Base-by-base conservation (phyloP, 495 filamentous ascomycete genomes). In the Astrothelium subdiscretum region DNA sequence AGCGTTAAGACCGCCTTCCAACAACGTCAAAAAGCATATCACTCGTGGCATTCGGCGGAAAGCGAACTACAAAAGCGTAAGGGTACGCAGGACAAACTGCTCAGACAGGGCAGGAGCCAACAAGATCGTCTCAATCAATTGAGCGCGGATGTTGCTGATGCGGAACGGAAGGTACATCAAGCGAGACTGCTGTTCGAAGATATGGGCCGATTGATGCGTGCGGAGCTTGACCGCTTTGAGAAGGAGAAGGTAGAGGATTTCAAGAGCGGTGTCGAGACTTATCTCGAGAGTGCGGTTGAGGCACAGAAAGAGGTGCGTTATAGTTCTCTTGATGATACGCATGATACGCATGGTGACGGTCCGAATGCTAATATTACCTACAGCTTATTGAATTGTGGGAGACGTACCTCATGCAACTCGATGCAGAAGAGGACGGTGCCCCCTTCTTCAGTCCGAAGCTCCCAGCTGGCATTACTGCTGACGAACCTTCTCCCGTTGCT, bases 351-450 rank as follows among this genome's bases (percentile, higher is more conserved):
- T 54, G 43, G 64, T 51, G 32, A 13, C 18, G n/a, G 29, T 61
- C 74, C 57, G 24, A 26, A n/a, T 54, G 44, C 66, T 62, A 10
- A 60, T 40, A 10, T 31, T 44, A 22, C n/a, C 59, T 20, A 10
- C 68, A 98, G 94, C 81, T 98, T 68, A 98, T 98, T 67, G 94
- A 98, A 72, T 82, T 97, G 32, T 98, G 94, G 94, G 94, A 98
- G 73, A 97, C 94, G 2, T 98, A 95, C 79, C 79, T 98, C 8
- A 82, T 97, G 80, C 92, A 95, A 70, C 79, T 98, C 12, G 95
- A 97, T 69, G 86, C 90, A 31, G 91, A 94, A 66, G 92, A 97
- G 64, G 91, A 97, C 62, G 90, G 87, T 35, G 81, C 68, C 60
- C 67, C 67, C 12, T 22, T 61, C 10, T 54, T 29, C 48, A 54